A percentile compares a stretch with the other conserved stretches of the same genome.
Evolutionary conservation across 441 rosid species (phyloP).

Genomic region (Metrosideros polymorpha): DNA sequence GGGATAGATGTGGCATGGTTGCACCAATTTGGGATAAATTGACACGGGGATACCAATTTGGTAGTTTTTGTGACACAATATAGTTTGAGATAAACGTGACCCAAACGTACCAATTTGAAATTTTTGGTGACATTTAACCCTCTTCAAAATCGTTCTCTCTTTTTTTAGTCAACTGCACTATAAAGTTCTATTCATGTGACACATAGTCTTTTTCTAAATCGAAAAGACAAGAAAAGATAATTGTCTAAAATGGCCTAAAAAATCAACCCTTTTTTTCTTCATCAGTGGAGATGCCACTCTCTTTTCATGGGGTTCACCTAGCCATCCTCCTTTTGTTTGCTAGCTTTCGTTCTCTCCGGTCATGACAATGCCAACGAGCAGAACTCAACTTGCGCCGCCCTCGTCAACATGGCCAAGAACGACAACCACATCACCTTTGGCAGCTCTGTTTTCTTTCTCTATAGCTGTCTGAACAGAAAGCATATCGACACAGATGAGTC

Average conservation of each 20-base stretch:
- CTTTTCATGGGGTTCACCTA: neutral
- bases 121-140: too few species aligned
- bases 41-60: too few species aligned
- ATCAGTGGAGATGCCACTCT: neutral
- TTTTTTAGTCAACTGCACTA: too few species aligned
- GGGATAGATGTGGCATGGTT: too few species aligned
- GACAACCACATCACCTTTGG: neutral
- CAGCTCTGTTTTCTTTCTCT: neutral
- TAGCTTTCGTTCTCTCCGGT: neutral
- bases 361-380: neutral
- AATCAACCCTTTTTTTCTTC: neutral
- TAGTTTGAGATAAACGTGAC: too few species aligned
- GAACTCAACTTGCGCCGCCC: neutral
- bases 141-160: too few species aligned
- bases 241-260: neutral
- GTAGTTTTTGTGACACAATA: too few species aligned
- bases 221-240: neutral
- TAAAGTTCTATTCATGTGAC: neutral
- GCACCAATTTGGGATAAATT: too few species aligned
- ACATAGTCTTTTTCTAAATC: neutral
- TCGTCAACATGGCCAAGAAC: neutral
- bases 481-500: neutral
- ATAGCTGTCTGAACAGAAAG: neutral
- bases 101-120: too few species aligned
- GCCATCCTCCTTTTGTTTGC: neutral